Conservation (phyloP, 345 rosid species). For the Citrus trifoliata region DNA sequence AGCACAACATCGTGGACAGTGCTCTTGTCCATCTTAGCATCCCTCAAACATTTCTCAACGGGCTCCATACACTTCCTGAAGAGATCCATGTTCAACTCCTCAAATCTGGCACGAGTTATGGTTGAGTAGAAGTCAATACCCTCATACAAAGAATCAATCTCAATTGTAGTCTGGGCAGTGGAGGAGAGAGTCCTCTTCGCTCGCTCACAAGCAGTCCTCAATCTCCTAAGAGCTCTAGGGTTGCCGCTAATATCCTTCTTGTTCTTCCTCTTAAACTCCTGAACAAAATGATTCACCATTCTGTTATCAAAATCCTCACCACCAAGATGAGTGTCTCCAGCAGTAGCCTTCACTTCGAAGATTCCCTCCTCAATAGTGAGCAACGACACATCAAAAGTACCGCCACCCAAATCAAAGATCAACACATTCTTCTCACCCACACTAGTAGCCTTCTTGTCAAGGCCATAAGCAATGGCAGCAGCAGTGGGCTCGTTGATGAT, state of each 20-base stretch:
- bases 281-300: conserved; percentile 71
- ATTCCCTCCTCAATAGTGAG: conserved; percentile 71
- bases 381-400: conserved; percentile 74
- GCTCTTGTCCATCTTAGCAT: conserved; percentile 75
- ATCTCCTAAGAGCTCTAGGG: conserved; percentile 63
- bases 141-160: conserved; percentile 64
- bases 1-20: conserved; percentile 60
- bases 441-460: conserved; percentile 68
- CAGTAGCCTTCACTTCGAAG: conserved; percentile 73
- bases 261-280: conserved; percentile 67
- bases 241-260: conserved; percentile 70
- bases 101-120: conserved; percentile 67
- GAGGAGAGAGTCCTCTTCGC: conserved; percentile 70
- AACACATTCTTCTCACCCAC: conserved; percentile 68
- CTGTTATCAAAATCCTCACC: conserved; percentile 78
- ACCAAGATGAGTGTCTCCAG: conserved; percentile 77
- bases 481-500: conserved; percentile 80
- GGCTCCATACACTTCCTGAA: conserved; percentile 78
- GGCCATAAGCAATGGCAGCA: conserved; percentile 77
- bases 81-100: conserved; percentile 67
- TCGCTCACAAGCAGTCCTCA: conserved; percentile 73
- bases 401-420: conserved; percentile 69
- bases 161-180: conserved; percentile 64
- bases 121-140: conserved; percentile 69
- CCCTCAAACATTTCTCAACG: conserved; percentile 68